Base-by-base conservation (phyloP, 108 stramenopile species). In the Nitzschia inconspicua region DNA sequence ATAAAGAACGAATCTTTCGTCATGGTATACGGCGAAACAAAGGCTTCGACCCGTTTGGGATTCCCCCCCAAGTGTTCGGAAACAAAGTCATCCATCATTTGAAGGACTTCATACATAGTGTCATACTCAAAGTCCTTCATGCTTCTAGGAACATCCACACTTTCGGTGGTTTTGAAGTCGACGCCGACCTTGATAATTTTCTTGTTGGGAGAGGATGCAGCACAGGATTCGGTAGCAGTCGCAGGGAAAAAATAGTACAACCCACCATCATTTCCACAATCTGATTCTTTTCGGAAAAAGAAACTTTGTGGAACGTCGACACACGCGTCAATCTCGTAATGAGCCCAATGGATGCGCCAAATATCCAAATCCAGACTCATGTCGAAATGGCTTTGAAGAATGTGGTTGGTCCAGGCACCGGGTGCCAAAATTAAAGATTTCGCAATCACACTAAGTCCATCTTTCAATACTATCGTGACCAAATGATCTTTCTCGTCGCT, bases 311-410 rank as follows among this genome's bases (percentile, higher is more conserved):
- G 73, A 51, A 74, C 68, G 4, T 61, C 60, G 4, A 68, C 62
- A 14, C 44, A 34, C 13, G 26, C 47, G 2, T 68, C 44, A 2
- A 74, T 67, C 20, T 62, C 53, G 61, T 74, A 74, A 39, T 74
- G 73, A 35, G 66, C 73, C 73, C 73, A 74, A 34, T 74, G 73
- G n/a, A 74, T 54, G 57, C 63, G 30, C 73, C 73, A 74, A 22
- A 74, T 51, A 37, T 74, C 54, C 31, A 74, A 41, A 0, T 68
- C 60, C 28, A 74, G 31, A 19, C 37, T 53, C 11, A 61, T 61
- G 4, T 68, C 39, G 19, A 40, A 26, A 1, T 66, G 67, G 5
- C 24, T 28, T 43, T 74, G 46, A 9, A 74, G 44, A 19, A 74
- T 56, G 35, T 32, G 10, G 39, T 74, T 74, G 19, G 73, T 74